These are phyloP conservation scores for Capsicum chinense DNA, from an alignment of 257 asterid genomes.

Conservation along the genomic window DNA sequence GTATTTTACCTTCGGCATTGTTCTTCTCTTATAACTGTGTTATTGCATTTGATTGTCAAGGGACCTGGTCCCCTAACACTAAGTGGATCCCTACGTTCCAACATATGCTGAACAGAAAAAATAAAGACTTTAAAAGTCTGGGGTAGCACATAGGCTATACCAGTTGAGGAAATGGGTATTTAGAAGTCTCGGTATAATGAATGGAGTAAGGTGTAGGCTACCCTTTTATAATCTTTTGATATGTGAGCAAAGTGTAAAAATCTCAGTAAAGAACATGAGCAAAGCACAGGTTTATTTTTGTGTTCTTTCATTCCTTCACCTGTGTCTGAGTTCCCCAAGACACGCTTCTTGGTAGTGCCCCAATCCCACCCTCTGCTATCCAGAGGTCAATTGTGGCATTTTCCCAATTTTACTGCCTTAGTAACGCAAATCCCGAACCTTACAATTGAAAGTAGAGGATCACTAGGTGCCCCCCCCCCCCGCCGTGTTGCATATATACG, in stretches of 20 bases:
- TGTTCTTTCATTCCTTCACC: background rate
- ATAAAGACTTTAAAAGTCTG: background rate
- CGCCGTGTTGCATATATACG: background rate
- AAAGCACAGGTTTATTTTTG: background rate
- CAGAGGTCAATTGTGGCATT: background rate
- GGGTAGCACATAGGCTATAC: background rate
- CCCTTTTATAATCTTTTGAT: background rate
- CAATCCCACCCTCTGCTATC: too few species aligned
- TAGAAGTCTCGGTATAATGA: background rate
- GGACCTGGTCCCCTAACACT: too few species aligned
- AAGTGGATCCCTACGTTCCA: too few species aligned
- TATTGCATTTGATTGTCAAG: too few species aligned
- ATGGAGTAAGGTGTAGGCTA: background rate
- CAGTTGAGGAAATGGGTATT: background rate
- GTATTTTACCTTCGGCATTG: too few species aligned
- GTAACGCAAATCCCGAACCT: background rate
- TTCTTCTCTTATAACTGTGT: too few species aligned
- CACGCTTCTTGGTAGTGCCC: too few species aligned
- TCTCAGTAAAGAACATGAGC: background rate
- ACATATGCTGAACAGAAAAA: background rate
- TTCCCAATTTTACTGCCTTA: background rate
- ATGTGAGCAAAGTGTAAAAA: conserved; percentile 1
- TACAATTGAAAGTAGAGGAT: background rate
- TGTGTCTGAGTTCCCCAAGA: background rate
- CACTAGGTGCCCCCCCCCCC: background rate